Percentiles rank a stretch among this genome's conserved stretches.
Conservation (phyloP, 768 basidiomycete species). For the Podaxis sp. region DNA sequence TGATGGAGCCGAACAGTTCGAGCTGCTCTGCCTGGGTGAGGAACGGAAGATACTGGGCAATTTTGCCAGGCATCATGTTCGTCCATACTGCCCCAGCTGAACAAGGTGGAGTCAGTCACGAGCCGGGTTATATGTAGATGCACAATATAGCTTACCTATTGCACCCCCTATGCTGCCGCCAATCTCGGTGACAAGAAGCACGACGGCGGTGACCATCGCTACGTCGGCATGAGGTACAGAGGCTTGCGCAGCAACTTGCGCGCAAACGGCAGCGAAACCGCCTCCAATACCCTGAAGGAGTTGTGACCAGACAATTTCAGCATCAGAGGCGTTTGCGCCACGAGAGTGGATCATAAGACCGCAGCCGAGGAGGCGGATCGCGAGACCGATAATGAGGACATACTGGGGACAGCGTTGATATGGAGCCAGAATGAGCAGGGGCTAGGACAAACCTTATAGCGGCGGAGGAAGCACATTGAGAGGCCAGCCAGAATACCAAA, state of each 20-base stretch:
- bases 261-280: constrained; percentile 59
- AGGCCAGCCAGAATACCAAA: constrained; percentile 64
- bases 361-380: constrained; percentile 61
- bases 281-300: constrained; percentile 76
- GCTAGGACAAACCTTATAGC: constrained; percentile 45
- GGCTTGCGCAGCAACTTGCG: constrained; percentile 65
- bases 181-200: constrained; percentile 68
- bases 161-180: constrained; percentile 68
- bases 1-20: constrained; percentile 56
- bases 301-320: constrained; percentile 64
- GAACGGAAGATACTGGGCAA: constrained; percentile 54
- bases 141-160: constrained; percentile 38
- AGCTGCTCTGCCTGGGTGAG: constrained; percentile 41
- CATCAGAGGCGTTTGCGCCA: constrained; percentile 54
- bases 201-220: constrained; percentile 65
- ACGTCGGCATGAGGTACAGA: constrained; percentile 64
- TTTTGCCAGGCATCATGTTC: constrained; percentile 61
- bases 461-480: constrained; percentile 49
- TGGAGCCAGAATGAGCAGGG: not conserved
- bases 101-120: not conserved
- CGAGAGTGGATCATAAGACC: constrained; percentile 71
- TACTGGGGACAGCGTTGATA: constrained; percentile 23
- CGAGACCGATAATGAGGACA: constrained; percentile 56
- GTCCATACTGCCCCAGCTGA: constrained; percentile 70
- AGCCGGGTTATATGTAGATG: not conserved